Base-by-base conservation (phyloP, 2,329 filamentous ascomycete genomes). In the Colletotrichum eremochloae region DNA sequence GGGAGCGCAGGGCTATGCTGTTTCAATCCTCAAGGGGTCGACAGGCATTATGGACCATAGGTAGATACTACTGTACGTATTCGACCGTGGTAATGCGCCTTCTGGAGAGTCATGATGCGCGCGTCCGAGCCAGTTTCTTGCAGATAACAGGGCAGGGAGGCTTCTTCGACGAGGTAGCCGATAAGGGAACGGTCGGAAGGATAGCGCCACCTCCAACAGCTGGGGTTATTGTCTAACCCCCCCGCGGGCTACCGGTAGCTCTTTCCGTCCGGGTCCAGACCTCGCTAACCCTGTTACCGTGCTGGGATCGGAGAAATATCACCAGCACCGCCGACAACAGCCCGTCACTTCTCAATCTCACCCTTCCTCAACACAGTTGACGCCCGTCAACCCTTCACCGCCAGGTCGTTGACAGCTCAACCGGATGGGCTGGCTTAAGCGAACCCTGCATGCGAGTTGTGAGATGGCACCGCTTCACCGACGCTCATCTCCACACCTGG, bases 391-490 rank as follows among this genome's bases (percentile, higher is more conserved):
- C 29, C 42, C 53, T 69, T 72, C 69, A 72, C 69, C 69, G 69
- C 69, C 36, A 24, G 24, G 60, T n/a, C 29, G 55, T 8, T 20
- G 8, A 29, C 46, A 58, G 24, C 53, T 63, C 60, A 63, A 57
- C 68, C 63, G 52, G 38, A 24, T 52, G 56, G 57, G 20, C 20
- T 5, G 20, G 38, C 33, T 15, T 38, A 38, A 68, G 44, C 53
- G 46, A 72, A 40, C 44, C 31, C 60, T 72, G 69, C 60, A 69
- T 42, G 44, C 69, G 69, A 72, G 36, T 68, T 71, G 42, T 71
- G 68, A 72, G 69, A 68, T 63, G 58, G 65, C 33, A 56, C 18
- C 66, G n/a, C 44, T 44, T 60, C 57, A 68, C 44, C 36, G 66
- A 72, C 66, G 58, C 46, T 72, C 69, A 69, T 72, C 66, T 69